Conservation (phyloP, 2,329 filamentous ascomycete genomes). For the Neopestalotiopsis sp. region DNA sequence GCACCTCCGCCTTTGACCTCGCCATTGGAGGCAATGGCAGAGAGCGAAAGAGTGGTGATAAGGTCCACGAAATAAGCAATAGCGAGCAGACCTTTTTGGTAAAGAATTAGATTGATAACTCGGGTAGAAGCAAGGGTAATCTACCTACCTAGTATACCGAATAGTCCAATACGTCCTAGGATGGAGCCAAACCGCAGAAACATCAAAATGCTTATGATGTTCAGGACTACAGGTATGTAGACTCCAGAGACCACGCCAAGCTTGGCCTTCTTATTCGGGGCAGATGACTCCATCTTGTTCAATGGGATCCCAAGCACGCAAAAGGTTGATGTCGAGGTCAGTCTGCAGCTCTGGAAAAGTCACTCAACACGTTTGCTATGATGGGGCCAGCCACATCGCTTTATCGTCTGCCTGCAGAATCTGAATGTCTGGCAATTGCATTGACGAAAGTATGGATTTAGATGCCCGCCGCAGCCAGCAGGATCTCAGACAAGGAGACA, state of each 20-base stretch:
- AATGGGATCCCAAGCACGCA: conserved; percentile 14
- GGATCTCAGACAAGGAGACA: not conserved
- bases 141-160: conserved; percentile 76
- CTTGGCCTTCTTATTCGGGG: conserved; percentile 57
- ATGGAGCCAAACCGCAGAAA: conserved; percentile 89
- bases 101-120: conserved; percentile 16
- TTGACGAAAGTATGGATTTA: not conserved
- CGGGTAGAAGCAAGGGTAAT: not conserved
- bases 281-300: conserved; percentile 37
- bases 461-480: not conserved
- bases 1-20: conserved; percentile 87
- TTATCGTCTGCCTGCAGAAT: too few relatives aligned
- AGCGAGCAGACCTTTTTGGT: conserved; percentile 66
- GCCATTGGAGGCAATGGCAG: conserved; percentile 87
- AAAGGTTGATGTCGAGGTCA: not conserved
- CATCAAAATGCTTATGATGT: conserved; percentile 90
- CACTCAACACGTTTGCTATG: not conserved
- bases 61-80: conserved; percentile 81
- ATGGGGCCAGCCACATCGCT: not conserved
- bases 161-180: conserved; percentile 76
- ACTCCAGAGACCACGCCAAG: conserved; percentile 79
- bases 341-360: not conserved
- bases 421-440: not conserved
- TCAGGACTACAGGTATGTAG: conserved; percentile 87
- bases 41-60: conserved; percentile 84